phyloP scores from a whole-genome alignment of 2,329 filamentous ascomycete genomes.

The Calonectria leucothoes region DNA sequence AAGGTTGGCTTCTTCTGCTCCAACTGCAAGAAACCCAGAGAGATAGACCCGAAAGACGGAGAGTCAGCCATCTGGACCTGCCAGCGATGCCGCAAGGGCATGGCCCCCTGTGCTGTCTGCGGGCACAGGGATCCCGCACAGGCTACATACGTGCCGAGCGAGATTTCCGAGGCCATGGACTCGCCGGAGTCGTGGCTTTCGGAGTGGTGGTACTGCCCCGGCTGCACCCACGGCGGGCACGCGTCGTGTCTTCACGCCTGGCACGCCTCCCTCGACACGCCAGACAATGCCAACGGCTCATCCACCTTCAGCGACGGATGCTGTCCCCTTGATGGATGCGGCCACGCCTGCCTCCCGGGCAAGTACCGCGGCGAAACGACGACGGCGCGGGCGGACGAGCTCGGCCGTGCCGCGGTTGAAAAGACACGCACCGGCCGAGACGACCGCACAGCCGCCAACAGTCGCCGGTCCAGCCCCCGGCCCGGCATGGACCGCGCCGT shows the following conservation, averaged over 20 bases:
- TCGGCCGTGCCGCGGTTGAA: constrained; percentile 61
- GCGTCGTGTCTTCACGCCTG: constrained; percentile 69
- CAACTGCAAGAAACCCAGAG: constrained; percentile 66
- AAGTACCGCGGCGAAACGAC: constrained; percentile 62
- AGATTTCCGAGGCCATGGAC: constrained; percentile 43
- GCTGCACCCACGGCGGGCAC: constrained; percentile 73
- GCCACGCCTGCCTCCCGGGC: constrained; percentile 71
- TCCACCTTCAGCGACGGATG: constrained; percentile 63
- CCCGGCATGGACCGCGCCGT: constrained; percentile 41
- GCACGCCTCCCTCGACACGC: constrained; percentile 57
- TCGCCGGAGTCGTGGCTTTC: constrained; percentile 43
- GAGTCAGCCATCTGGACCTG: constrained; percentile 66
- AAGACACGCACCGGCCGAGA: constrained; percentile 41
- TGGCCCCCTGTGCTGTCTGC: constrained; percentile 71
- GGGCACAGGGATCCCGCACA: constrained; percentile 63
- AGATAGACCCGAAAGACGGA: constrained; percentile 59
- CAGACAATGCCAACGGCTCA: constrained; percentile 29
- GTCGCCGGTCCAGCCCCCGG: constrained; percentile 45
- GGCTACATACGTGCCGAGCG: constrained; percentile 51
- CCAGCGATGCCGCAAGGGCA: constrained; percentile 63
- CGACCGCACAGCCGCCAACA: constrained; percentile 38
- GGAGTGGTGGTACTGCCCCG: constrained; percentile 73
- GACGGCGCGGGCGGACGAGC: constrained; percentile 61
- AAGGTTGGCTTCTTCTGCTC: constrained; percentile 66
- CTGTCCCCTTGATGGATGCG: constrained; percentile 74